Evolutionary conservation across 441 rosid genomes (phyloP), one percentile per base, ranked within the genome.

Genomic region (Pelargonium fulgidum): DNA sequence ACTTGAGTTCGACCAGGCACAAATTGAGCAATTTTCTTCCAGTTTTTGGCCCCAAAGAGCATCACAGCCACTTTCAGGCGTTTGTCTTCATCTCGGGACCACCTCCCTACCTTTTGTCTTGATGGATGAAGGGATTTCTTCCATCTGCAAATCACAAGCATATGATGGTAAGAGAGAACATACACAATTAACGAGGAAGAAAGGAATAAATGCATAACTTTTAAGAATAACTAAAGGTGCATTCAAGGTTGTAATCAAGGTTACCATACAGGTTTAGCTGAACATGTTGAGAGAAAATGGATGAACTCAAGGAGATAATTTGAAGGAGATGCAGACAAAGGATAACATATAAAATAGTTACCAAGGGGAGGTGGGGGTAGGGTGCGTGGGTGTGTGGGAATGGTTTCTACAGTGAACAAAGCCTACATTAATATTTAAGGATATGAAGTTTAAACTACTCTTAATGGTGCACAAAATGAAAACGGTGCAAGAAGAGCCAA

Each of bases 1-100:
- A 59, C 63, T 59, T 59, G 63, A 22, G 63, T 59, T 59, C 63
- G 63, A 59, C 63, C 63, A 20, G 63, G 63, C 63, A 59, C 63
- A 59, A 59, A 59, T 59, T 59, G 19, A 22, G 63, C 63, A 56
- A 42, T 66, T 65, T 70, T 92, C 67, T 67, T 79, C 98, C 97
- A 93, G 81, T 85, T 86, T 78, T 80, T 86, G 26, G 90, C 77
- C 69, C 93, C 96, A 83, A 87, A 92, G 79, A 94, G 86, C 80
- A 77, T 78, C 66, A 82, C 90, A 69, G 99, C 95, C 66, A 90
- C 91, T 79, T 72, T 89, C 80, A 94, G 70, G 72, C 88, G 62
- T 56, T 56, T 56, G 22, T 56, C 62, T 56, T 56, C 62, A 50
- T 90, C 90, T 8, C 45, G 12, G 71, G 76, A 81, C 91, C 96